Percentiles rank a stretch among this genome's conserved stretches.
Evolutionary conservation across 1,284 basidiomycete genomes (phyloP).

Genomic region (Heterobasidion occidentale): DNA sequence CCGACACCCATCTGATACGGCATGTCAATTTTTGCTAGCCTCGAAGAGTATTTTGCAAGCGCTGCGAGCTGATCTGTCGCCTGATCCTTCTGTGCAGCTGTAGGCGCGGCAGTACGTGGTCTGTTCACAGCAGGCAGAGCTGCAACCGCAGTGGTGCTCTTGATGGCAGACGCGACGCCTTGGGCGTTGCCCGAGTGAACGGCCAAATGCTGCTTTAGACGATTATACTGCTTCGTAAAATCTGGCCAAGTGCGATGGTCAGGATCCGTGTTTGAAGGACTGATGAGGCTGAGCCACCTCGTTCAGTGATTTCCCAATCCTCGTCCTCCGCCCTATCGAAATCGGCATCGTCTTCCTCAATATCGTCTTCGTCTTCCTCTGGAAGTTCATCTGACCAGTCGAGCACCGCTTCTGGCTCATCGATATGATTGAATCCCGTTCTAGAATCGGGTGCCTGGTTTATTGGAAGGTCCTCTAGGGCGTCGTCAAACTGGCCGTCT

Average conservation of each 20-base stretch:
- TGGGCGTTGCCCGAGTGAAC: slow-evolving; percentile 62
- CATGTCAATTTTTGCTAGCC: slow-evolving; percentile 60
- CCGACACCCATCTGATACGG: slow-evolving; percentile 77
- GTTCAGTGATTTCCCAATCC: slow-evolving; percentile 84
- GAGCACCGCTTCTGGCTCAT: slow-evolving; percentile 27
- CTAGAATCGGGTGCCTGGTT: slow-evolving; percentile 8
- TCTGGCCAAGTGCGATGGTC: slow-evolving; percentile 38
- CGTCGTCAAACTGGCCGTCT: slow-evolving; percentile 49
- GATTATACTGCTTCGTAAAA: slow-evolving; percentile 96
- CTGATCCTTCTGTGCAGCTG: slow-evolving; percentile 34
- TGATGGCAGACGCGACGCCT: slow-evolving; percentile 42
- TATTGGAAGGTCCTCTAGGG: slow-evolving; percentile 22
- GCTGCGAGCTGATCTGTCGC: slow-evolving; percentile 62
- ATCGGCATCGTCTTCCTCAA: slow-evolving; percentile 41
- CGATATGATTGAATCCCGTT: slow-evolving; percentile 37
- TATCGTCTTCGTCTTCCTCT: slow-evolving; percentile 24
- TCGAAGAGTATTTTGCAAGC: slow-evolving; percentile 63
- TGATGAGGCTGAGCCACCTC: slow-evolving; percentile 35
- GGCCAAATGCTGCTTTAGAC: slow-evolving; percentile 78
- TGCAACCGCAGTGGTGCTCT: slow-evolving; percentile 42
- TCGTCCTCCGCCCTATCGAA: slow-evolving; percentile 67
- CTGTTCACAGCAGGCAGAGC: slow-evolving; percentile 71
- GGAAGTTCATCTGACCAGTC: slow-evolving; percentile 19
- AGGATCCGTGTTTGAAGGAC: neutral
- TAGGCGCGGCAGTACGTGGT: slow-evolving; percentile 28